phyloP scores from a whole-genome alignment of 108 stramenopile genomes.

The Pseudonitzschia delicatissima region DNA sequence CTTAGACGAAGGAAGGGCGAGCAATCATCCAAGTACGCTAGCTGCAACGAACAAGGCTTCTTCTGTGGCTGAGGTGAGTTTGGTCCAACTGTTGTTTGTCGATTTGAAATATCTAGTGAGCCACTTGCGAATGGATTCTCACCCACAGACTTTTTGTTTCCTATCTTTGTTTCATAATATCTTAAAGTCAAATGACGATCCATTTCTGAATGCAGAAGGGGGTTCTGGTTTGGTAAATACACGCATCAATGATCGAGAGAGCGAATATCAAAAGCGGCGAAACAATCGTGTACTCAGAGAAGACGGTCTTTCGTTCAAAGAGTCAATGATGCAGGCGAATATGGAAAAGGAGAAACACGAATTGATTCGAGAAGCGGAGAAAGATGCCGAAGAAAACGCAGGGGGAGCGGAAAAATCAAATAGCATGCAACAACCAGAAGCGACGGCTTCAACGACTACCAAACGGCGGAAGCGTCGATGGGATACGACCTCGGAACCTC shows the following conservation, averaged over 20 bases:
- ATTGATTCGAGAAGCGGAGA: conserved; percentile 56
- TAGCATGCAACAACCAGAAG: background rate
- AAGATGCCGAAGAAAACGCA: conserved; percentile 44
- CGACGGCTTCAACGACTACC: background rate
- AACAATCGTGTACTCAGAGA: conserved; percentile 72
- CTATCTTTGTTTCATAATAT: background rate
- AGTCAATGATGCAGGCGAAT: conserved; percentile 81
- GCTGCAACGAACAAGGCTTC: conserved; percentile 21
- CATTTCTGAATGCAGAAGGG: conserved; percentile 58
- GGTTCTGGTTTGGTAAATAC: conserved; percentile 83
- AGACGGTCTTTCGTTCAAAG: conserved; percentile 80
- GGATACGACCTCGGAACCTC: conserved; percentile 50
- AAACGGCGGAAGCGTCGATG: conserved; percentile 69
- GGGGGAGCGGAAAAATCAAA: conserved; percentile 13
- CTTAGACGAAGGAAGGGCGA: conserved; percentile 45
- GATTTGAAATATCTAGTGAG: too few species aligned
- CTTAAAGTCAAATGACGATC: conserved; percentile 49
- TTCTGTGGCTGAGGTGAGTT: conserved; percentile 16
- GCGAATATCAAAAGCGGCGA: conserved; percentile 84
- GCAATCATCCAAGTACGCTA: conserved; percentile 48
- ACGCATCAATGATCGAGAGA: conserved; percentile 80
- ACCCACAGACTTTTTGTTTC: background rate
- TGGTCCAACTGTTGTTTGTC: background rate
- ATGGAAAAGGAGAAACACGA: conserved; percentile 71
- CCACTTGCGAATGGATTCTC: background rate